Evolutionary conservation across 352 stramenopile species (phyloP).

Genomic region (Porosira glacialis): DNA sequence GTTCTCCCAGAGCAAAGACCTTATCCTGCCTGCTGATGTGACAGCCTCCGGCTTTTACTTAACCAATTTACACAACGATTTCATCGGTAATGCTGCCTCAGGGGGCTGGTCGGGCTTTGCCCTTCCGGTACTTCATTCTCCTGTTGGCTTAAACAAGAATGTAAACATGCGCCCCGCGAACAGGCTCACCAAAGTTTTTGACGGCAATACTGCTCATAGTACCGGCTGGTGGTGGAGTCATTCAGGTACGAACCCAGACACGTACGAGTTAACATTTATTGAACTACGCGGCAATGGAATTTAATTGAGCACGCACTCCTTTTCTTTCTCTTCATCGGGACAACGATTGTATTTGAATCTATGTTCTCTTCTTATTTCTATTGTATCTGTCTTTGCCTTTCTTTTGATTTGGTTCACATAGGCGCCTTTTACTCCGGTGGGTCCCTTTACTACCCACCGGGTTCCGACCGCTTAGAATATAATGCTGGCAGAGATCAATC

Average conservation of each 20-base stretch:
- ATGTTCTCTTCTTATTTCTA: too few relatives aligned
- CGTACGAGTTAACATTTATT: too few relatives aligned
- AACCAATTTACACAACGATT: conserved; percentile 58
- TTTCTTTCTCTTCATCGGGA: background rate
- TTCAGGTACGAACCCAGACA: too few relatives aligned
- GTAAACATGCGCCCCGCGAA: conserved; percentile 24
- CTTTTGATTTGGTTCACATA: too few relatives aligned
- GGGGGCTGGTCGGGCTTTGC: conserved; percentile 63
- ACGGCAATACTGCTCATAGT: conserved; percentile 52
- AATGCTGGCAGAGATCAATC: conserved; percentile 20
- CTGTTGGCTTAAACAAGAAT: conserved; percentile 30
- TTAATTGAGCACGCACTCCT: background rate
- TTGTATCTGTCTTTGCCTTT: too few relatives aligned
- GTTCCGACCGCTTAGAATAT: too few relatives aligned
- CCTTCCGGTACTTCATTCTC: conserved; percentile 39
- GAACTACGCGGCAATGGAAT: too few relatives aligned
- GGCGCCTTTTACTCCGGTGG: conserved; percentile 52
- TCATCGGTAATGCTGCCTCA: conserved; percentile 60
- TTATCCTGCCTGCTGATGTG: conserved; percentile 57
- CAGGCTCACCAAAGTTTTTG: conserved; percentile 19
- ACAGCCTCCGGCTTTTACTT: conserved; percentile 66
- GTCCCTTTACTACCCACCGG: conserved; percentile 49
- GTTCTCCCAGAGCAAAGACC: conserved; percentile 17
- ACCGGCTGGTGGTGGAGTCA: conserved; percentile 48
- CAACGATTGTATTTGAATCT: conserved; percentile 1